phyloP scores from a whole-genome alignment of 257 asterid species.

The Solanum virginianum region DNA sequence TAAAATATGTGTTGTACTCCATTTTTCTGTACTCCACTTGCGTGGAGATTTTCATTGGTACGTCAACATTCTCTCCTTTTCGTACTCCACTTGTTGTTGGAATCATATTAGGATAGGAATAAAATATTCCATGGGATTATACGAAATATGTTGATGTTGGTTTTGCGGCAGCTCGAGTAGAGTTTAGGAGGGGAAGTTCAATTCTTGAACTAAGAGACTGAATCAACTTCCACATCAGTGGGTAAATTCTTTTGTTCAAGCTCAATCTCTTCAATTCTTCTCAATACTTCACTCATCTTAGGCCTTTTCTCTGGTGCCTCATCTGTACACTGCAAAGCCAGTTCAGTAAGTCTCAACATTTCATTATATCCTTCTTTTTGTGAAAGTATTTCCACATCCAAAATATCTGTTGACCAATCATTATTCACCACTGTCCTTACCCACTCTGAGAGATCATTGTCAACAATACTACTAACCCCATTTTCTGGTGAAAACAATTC shows the following conservation, averaged over 20 bases:
- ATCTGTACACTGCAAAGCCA: slow-evolving; percentile 56
- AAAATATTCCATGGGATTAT: background rate
- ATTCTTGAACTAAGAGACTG: background rate
- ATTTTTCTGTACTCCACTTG: too few species aligned
- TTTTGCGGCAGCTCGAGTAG: background rate
- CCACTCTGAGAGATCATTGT: slow-evolving; percentile 48
- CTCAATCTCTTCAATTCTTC: slow-evolving; percentile 22
- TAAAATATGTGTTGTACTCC: background rate
- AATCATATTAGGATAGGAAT: too few species aligned
- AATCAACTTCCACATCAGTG: background rate
- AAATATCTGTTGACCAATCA: slow-evolving; percentile 69
- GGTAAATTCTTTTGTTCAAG: background rate
- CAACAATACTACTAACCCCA: background rate
- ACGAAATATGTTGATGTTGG: background rate
- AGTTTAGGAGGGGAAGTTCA: background rate
- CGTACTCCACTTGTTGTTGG: background rate
- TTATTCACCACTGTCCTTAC: slow-evolving; percentile 30
- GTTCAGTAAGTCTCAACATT: slow-evolving; percentile 52
- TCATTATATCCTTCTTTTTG: slow-evolving; percentile 49
- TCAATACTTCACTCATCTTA: slow-evolving; percentile 25
- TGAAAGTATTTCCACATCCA: slow-evolving; percentile 48
- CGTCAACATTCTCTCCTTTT: too few species aligned
- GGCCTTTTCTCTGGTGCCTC: slow-evolving; percentile 40
- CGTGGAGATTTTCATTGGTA: too few species aligned
- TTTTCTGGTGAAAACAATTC: background rate